A percentile compares a stretch with the other conserved stretches of the same genome.
Evolutionary conservation across 2,329 filamentous ascomycete species (phyloP).

Genomic region (Colletotrichum spaethianum): DNA sequence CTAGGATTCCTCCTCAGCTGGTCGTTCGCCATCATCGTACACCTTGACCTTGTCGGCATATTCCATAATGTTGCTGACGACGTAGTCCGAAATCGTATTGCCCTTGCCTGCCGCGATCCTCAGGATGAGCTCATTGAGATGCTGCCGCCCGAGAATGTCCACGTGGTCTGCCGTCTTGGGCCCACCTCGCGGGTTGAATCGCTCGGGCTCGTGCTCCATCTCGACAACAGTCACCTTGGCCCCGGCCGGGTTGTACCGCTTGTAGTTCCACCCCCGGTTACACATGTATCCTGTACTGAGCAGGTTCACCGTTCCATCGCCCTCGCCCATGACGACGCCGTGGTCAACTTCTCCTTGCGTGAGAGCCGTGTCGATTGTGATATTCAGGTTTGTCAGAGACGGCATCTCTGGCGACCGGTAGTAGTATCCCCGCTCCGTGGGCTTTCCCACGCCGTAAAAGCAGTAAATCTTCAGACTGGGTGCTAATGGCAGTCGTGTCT

Average conservation of each 20-base stretch:
- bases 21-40: conserved; percentile 70
- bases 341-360: conserved; percentile 79
- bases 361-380: conserved; percentile 79
- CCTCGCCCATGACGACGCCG: conserved; percentile 95
- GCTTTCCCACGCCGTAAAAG: conserved; percentile 96
- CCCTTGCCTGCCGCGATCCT: conserved; percentile 89
- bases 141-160: conserved; percentile 91
- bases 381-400: conserved; percentile 76
- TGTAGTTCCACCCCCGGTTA: conserved; percentile 92
- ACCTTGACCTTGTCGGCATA: conserved; percentile 90
- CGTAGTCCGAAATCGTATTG: conserved; percentile 80
- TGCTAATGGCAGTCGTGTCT: conserved; percentile 87
- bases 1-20: conserved; percentile 1
- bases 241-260: conserved; percentile 91
- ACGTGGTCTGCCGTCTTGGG: conserved; percentile 89
- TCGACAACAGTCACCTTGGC: conserved; percentile 88
- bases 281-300: conserved; percentile 97
- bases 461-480: conserved; percentile 96
- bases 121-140: conserved; percentile 91
- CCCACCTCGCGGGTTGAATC: conserved; percentile 86
- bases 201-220: conserved; percentile 96
- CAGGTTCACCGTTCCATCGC: conserved; percentile 96
- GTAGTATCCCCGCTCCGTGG: conserved; percentile 92
- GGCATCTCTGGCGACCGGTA: conserved; percentile 81
- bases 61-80: conserved; percentile 84